Percentiles rank a stretch among this genome's conserved stretches.
Conservation (phyloP, 2,329 filamentous ascomycete genomes). For the Trichoderma sp. region DNA sequence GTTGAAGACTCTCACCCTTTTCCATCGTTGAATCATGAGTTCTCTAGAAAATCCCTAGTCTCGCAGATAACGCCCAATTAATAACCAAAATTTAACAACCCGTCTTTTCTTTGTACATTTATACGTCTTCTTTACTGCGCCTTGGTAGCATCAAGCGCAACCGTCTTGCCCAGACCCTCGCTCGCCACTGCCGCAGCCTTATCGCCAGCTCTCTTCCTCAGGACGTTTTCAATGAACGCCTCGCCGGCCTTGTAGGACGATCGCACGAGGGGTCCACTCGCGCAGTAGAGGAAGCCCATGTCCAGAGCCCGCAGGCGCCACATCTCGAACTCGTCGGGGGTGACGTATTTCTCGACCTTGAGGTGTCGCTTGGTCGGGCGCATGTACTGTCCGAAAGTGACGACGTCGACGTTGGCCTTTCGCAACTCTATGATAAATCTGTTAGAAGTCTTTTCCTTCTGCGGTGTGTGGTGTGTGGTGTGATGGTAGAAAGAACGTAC, state of each 20-base stretch:
- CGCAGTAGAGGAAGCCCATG: slow-evolving; percentile 96
- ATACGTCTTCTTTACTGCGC: not conserved
- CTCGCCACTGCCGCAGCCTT: slow-evolving; percentile 41
- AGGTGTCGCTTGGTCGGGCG: slow-evolving; percentile 97
- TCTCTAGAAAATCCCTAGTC: slow-evolving; percentile 7
- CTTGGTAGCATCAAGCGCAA: slow-evolving; percentile 43
- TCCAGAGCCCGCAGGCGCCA: slow-evolving; percentile 91
- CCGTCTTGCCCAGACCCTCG: slow-evolving; percentile 45
- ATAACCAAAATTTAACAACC: not conserved
- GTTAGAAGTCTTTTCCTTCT: not conserved
- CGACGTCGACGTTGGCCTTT: slow-evolving; percentile 82
- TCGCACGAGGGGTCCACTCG: slow-evolving; percentile 87
- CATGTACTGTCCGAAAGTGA: slow-evolving; percentile 99
- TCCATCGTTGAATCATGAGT: slow-evolving; percentile 38
- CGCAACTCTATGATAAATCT: slow-evolving; percentile 63
- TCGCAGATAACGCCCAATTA: slow-evolving; percentile 23
- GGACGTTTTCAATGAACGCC: slow-evolving; percentile 97
- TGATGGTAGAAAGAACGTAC: slow-evolving; percentile 45
- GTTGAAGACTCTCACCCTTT: slow-evolving; percentile 37
- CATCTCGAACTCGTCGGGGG: slow-evolving; percentile 85
- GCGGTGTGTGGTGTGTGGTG: not conserved
- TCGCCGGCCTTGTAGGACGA: slow-evolving; percentile 98
- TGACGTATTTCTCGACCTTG: slow-evolving; percentile 94
- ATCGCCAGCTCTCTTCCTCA: slow-evolving; percentile 73
- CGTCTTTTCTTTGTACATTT: not conserved